Base-by-base conservation (phyloP, 164 flowering plant genomes). In the Pachysandra terminalis region DNA sequence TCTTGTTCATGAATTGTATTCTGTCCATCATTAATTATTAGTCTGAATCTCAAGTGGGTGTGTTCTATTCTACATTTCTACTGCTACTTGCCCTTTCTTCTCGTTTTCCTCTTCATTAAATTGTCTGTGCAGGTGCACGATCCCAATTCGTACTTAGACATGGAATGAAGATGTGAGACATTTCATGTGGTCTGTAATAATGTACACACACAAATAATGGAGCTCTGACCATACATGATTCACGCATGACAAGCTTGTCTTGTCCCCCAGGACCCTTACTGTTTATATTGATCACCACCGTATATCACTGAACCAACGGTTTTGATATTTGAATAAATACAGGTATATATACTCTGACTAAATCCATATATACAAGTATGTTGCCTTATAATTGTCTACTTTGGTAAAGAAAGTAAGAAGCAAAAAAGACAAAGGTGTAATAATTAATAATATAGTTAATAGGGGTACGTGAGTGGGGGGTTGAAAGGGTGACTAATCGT, bases 1-100 rank as follows among this genome's bases (percentile, higher is more conserved):
- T 77, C 37, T 77, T 75, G 79, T 72, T 74, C 73, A 80, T 81
- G 79, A 77, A 81, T 82, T 81, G 74, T 82, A 78, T 77, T 82
- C 81, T 68, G 59, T 66, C n/a, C 5, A 32, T 32, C 37, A 32
- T 32, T 3, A 81, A 80, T 82, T 77, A 75, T 75, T 48, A 32
- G 60, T 68, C 69, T 74, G 72, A 76, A 74, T 59, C 76, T 73
- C 27, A 68, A 52, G 52, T 73, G 22, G 54, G 65, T n/a, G n/a
- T n/a, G n/a, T n/a, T n/a, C n/a, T n/a, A n/a, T n/a, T n/a, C 37
- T 32, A 32, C 69, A 63, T 68, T 71, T 70, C 73, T 71, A 78
- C 83, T n/a, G n/a, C 86, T 65, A 79, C 80, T 74, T 79, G 74
- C n/a, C 61, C 28, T 71, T 72, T 68, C 65, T 55, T 37, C 64